Evolutionary conservation across 352 stramenopile genomes (phyloP).

Genomic region (Globisporangium solare): DNA sequence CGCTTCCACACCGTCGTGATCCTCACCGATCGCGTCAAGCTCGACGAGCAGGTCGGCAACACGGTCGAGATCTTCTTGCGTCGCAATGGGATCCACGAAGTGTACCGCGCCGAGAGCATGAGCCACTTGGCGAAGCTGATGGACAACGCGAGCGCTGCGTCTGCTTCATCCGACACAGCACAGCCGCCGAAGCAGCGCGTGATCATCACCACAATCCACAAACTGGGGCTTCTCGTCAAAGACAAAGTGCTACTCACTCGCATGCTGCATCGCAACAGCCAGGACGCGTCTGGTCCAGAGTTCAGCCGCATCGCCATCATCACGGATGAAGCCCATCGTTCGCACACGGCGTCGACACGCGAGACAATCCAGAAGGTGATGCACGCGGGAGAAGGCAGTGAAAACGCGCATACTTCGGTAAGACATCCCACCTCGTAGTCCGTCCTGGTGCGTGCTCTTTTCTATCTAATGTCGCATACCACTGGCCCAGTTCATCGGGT

Average conservation of each 20-base stretch:
- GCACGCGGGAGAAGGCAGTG: conserved; percentile 34
- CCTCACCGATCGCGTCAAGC: conserved; percentile 76
- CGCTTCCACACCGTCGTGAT: conserved; percentile 79
- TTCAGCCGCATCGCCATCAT: conserved; percentile 76
- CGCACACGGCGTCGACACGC: conserved; percentile 60
- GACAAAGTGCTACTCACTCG: conserved; percentile 65
- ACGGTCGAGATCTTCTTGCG: conserved; percentile 65
- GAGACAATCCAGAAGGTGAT: conserved; percentile 67
- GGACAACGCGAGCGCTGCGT: conserved; percentile 1
- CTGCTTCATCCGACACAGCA: neutral
- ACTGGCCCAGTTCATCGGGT: conserved; percentile 61
- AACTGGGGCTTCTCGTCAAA: conserved; percentile 65
- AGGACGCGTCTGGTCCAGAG: neutral
- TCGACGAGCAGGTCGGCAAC: conserved; percentile 76
- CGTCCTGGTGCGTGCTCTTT: neutral
- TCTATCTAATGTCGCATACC: conserved; percentile 2
- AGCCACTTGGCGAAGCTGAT: conserved; percentile 61
- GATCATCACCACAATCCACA: conserved; percentile 81
- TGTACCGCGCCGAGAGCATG: conserved; percentile 72
- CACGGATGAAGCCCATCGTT: conserved; percentile 81
- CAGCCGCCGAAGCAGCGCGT: conserved; percentile 39
- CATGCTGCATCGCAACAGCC: conserved; percentile 45
- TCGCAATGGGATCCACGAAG: conserved; percentile 64
- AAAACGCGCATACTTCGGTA: conserved; percentile 37
- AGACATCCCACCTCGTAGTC: neutral